Base-by-base conservation (phyloP, 2,329 filamentous ascomycete species). In the Aspergillus floridensis region DNA sequence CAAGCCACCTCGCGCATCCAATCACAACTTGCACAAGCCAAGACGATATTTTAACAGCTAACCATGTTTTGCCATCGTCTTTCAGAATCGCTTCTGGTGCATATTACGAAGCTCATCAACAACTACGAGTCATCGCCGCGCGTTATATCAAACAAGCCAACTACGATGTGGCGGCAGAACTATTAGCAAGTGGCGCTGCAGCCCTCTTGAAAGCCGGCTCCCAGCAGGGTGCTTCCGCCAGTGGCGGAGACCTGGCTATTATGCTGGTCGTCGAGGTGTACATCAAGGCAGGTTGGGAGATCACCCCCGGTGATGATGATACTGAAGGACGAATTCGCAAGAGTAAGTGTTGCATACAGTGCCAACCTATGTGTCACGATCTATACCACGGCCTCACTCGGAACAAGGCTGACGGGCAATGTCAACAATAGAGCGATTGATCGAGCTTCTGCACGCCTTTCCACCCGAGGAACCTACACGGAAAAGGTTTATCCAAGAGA, bases 101-200 rank as follows among this genome's bases (percentile, higher is more conserved):
- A 74, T 97, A 87, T 83, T 99, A 99, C 81, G 95, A 99, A 84
- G 95, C 95, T 59, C 93, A 98, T 79, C 95, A 99, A 78, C 95
- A 99, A 81, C 91, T 96, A 66, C 92, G 95, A 63, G 93, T 97
- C 57, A 93, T 97, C 67, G 93, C 93, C 62, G 89, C 92, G 44
- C 92, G 96, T 59, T 96, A 99, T 80, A 87, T 93, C 75, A 98
- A 98, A 80, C 84, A 89, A 48, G 81, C 85, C 62, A 93, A 93
- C 83, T 97, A 90, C 84, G 76, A 83, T 66, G 89, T 92, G 12
- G 95, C 96, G 51, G 88, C 92, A 73, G 91, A 96, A 67, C 89
- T 98, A 65, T 84, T 99, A 65, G 88, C 86, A 75, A 89, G 85
- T 65, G 95, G 96, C 63, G 89, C 93, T 1, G 88, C 90, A 67